Evolutionary conservation across 1,284 basidiomycete species (phyloP).

Genomic region (Moesziomyces sp.): DNA sequence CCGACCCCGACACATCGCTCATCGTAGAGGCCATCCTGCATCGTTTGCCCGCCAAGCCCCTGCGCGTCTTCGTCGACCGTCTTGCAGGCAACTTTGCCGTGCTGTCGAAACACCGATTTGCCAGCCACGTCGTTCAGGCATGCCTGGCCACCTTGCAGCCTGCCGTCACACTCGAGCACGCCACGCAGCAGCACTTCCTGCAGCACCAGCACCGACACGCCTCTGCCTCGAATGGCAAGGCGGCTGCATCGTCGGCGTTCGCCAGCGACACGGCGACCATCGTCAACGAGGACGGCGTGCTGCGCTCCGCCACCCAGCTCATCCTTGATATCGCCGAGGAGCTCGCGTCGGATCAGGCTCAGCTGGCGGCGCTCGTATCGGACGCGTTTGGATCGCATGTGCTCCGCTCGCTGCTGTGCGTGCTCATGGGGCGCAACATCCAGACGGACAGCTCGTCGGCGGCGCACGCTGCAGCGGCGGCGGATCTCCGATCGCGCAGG

Average conservation of each 20-base stretch:
- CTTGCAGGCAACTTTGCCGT: conserved; percentile 52
- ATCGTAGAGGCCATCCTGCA: conserved; percentile 60
- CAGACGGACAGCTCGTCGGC: conserved; percentile 16
- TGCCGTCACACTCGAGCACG: conserved; percentile 37
- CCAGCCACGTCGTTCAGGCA: conserved; percentile 62
- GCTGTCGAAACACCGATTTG: conserved; percentile 62
- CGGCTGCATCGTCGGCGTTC: conserved; percentile 20
- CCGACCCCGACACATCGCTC: conserved; percentile 62
- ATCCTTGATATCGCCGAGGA: conserved; percentile 51
- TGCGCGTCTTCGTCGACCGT: conserved; percentile 63
- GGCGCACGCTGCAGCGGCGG: conserved; percentile 7
- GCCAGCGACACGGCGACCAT: conserved; percentile 37
- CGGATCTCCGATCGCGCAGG: conserved; percentile 47
- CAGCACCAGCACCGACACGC: conserved; percentile 12
- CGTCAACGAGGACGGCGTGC: conserved; percentile 50
- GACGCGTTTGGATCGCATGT: conserved; percentile 60
- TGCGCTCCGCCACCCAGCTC: conserved; percentile 50
- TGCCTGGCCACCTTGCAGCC: conserved; percentile 49
- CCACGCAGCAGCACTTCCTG: conserved; percentile 16
- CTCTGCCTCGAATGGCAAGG: conserved; percentile 14
- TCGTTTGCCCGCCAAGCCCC: conserved; percentile 48
- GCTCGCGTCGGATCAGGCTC: conserved; percentile 19
- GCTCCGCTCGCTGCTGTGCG: conserved; percentile 53
- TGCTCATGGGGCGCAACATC: conserved; percentile 56
- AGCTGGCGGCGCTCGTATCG: conserved; percentile 33